phyloP scores from a whole-genome alignment of 2,329 filamentous ascomycete genomes.

The Raffaelea arxii region DNA sequence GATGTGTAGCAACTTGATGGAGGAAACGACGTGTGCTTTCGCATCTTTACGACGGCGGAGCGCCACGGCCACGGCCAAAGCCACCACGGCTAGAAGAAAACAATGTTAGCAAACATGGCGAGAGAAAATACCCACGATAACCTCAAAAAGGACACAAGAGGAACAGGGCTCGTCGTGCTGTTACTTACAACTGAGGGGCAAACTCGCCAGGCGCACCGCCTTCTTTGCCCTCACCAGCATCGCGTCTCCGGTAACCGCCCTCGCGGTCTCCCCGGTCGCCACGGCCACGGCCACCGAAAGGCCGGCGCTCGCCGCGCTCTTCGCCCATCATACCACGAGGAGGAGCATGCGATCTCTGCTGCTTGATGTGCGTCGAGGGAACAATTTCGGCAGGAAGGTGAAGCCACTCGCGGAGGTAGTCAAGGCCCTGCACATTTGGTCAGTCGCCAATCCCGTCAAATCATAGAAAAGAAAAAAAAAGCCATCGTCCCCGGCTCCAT shows the following conservation, averaged over 20 bases:
- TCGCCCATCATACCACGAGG: slow-evolving; percentile 98
- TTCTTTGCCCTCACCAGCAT: slow-evolving; percentile 81
- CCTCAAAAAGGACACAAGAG: too few species aligned
- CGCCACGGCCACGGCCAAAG: slow-evolving; percentile 75
- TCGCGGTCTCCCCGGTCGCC: slow-evolving; percentile 73
- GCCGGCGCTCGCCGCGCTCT: slow-evolving; percentile 68
- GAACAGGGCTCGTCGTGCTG: too few species aligned
- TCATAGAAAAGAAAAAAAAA: too few species aligned
- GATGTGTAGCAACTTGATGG: too few species aligned
- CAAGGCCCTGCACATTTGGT: slow-evolving; percentile 65
- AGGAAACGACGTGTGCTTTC: too few species aligned
- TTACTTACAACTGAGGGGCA: slow-evolving; percentile 72
- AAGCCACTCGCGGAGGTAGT: slow-evolving; percentile 99
- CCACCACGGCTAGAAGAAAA: slow-evolving; percentile 61
- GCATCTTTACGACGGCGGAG: slow-evolving; percentile 61
- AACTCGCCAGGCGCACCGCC: slow-evolving; percentile 87
- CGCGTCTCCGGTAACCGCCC: slow-evolving; percentile 87
- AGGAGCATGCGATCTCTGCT: slow-evolving; percentile 96
- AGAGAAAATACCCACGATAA: too few species aligned
- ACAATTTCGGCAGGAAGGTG: slow-evolving; percentile 99
- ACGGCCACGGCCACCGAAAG: slow-evolving; percentile 69
- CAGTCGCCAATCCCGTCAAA: too few species aligned
- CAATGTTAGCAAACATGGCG: too few species aligned
- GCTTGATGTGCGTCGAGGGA: slow-evolving; percentile 99
- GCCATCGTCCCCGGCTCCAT: too few species aligned